Evolutionary conservation across 2,329 filamentous ascomycete genomes (phyloP), one percentile per base, ranked within the genome.

Genomic region (Apiospora marii): DNA sequence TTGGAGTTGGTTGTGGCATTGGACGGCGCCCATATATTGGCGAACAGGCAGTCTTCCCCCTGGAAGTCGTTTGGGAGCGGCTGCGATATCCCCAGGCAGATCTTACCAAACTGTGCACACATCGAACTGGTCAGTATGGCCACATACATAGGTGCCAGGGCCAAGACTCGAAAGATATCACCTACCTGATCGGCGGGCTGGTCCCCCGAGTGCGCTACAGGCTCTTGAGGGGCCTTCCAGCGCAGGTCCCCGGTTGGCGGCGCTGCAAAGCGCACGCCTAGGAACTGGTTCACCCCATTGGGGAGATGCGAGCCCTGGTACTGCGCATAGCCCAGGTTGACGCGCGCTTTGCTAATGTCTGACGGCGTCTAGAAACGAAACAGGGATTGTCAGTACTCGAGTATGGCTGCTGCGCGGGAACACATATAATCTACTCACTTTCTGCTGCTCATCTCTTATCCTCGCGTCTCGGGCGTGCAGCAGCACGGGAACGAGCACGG

Each of bases 181-280:
- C 82, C 70, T 77, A 84, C 82, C 75, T 80, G 64, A 72, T 82
- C 76, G 22, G 84, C 82, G 72, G 82, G 77, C 78, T 85, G 82
- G 0, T 81, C 77, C 2, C 75, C 76, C 0, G 77, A 73, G 14
- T 79, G 77, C 4, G 73, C 79, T 2, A 78, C 79, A 3, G 87
- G 87, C 46, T 84, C 80, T 22, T 82, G 79, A 0, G 88, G 88
- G 24, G 86, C 85, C 37, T 85, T 81, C 82, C 86, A 90, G 70
- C 88, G 83, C 46, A 88, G 80, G 51, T 87, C 80, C 1, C 84
- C 86, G 0, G 86, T 72, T 6, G 88, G 88, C n/a, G 87, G 81
- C 19, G 84, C 82, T 14, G 88, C 88, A 77, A 85, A 90, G 61
- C 87, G 86, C 78, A 87, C 80, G 16, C 86, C 86, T 3, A 86